Evolutionary conservation across 2,329 filamentous ascomycete species (phyloP).

Genomic region (Pseudocercospora vitis): DNA sequence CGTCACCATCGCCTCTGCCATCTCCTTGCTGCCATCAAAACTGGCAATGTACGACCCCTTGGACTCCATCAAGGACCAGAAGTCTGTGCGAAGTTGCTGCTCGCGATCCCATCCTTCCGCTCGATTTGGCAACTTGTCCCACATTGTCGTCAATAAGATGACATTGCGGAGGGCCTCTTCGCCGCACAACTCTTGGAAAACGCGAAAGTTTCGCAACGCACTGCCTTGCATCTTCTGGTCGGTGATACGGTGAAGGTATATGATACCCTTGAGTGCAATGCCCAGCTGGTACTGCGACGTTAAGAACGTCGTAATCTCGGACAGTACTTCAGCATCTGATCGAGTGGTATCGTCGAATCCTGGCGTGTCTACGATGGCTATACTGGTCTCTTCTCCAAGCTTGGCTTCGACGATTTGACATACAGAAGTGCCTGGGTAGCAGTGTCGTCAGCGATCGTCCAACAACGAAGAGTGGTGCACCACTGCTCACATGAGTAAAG

Average conservation of each 20-base stretch:
- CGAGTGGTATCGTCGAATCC: constrained; percentile 50
- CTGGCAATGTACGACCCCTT: too few species aligned
- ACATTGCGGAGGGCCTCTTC: constrained; percentile 44
- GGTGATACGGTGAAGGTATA: constrained; percentile 50
- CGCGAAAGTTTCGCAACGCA: constrained; percentile 44
- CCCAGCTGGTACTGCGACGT: constrained; percentile 33
- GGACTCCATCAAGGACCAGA: too few species aligned
- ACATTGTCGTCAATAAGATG: constrained; percentile 43
- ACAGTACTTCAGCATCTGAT: constrained; percentile 48
- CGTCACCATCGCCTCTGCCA: too few species aligned
- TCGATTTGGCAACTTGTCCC: constrained; percentile 5
- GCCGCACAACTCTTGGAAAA: constrained; percentile 50
- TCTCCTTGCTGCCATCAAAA: too few species aligned
- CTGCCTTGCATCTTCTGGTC: constrained; percentile 46
- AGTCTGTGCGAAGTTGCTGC: too few species aligned
- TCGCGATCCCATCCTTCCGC: too few species aligned
- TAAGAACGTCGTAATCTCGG: constrained; percentile 46
- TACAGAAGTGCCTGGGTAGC: too few species aligned
- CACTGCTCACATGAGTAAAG: neutral
- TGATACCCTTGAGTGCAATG: constrained; percentile 44
- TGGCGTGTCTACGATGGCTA: constrained; percentile 47
- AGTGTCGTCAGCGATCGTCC: too few species aligned
- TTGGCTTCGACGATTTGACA: constrained; percentile 6
- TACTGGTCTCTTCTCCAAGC: constrained; percentile 24
- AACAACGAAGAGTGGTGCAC: too few species aligned